These are phyloP conservation scores for Carex kokanica DNA, from an alignment of 176 grass and related monocot genomes.

Conservation along the genomic window DNA sequence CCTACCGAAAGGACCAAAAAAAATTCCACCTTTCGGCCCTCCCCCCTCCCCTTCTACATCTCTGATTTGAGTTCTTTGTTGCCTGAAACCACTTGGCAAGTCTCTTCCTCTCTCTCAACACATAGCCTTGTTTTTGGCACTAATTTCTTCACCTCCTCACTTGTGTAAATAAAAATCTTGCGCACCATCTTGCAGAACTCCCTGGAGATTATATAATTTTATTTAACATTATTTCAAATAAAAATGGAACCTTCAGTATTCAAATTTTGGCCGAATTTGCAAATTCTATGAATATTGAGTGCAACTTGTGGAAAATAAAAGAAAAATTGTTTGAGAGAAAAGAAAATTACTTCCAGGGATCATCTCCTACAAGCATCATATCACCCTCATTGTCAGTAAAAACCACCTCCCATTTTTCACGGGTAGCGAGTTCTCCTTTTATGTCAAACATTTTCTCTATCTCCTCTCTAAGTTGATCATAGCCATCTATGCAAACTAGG, in stretches of 20 bases:
- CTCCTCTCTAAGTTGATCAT: constrained; percentile 48
- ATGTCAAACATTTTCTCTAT: constrained; percentile 78
- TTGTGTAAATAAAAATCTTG: constrained; percentile 41
- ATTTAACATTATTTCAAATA: neutral
- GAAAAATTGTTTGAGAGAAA: neutral
- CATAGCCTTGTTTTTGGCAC: constrained; percentile 13
- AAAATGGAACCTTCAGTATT: neutral
- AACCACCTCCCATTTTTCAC: constrained; percentile 61
- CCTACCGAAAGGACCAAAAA: constrained; percentile 27
- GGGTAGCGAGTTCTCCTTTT: constrained; percentile 53
- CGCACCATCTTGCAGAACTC: constrained; percentile 40
- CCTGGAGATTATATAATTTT: constrained; percentile 23
- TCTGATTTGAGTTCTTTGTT: constrained; percentile 26
- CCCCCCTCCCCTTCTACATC: neutral
- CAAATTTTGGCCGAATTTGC: neutral
- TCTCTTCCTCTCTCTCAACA: constrained; percentile 10
- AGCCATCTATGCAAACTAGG: constrained; percentile 54
- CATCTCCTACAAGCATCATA: constrained; percentile 53
- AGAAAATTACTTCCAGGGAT: constrained; percentile 68
- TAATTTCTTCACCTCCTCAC: constrained; percentile 41
- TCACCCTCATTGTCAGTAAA: constrained; percentile 66
- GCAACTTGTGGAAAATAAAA: neutral
- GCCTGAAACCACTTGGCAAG: neutral
- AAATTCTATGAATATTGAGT: neutral
- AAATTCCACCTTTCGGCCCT: neutral